Conservation (phyloP, 2,329 filamentous ascomycete species). For the Penicillium sp. region DNA sequence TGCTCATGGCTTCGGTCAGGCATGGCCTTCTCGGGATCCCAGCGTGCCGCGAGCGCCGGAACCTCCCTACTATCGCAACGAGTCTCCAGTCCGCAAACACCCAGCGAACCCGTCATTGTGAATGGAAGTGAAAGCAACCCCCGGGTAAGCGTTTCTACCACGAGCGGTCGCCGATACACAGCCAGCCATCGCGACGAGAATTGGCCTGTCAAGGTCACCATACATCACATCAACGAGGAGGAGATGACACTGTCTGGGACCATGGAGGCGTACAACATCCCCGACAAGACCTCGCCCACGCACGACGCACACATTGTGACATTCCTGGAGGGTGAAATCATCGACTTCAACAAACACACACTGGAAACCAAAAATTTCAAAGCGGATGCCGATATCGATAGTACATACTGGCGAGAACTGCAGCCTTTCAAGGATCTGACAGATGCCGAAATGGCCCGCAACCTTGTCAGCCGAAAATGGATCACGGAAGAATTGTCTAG, state of each 20-base stretch:
- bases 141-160: constrained; percentile 40
- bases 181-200: constrained; percentile 53
- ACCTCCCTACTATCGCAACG: constrained; percentile 34
- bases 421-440: constrained; percentile 49
- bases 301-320: constrained; percentile 59
- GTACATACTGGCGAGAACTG: constrained; percentile 51
- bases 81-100: constrained; percentile 25
- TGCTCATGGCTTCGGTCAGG: constrained; percentile 66
- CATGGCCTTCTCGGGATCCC: constrained; percentile 61
- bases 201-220: constrained; percentile 68
- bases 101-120: constrained; percentile 36
- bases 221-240: constrained; percentile 62
- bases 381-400: constrained; percentile 48
- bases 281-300: constrained; percentile 49
- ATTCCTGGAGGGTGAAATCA: constrained; percentile 69
- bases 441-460: constrained; percentile 47
- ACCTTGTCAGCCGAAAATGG: constrained; percentile 48
- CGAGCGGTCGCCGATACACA: constrained; percentile 38
- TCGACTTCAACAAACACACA: constrained; percentile 59
- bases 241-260: constrained; percentile 66
- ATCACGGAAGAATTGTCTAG: constrained; percentile 42
- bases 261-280: constrained; percentile 71
- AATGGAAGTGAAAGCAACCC: constrained; percentile 33
- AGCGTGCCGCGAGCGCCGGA: constrained; percentile 53
- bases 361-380: constrained; percentile 51